Base-by-base conservation (phyloP, 495 filamentous ascomycete species). In the Podospora bellae-mahoneyi region DNA sequence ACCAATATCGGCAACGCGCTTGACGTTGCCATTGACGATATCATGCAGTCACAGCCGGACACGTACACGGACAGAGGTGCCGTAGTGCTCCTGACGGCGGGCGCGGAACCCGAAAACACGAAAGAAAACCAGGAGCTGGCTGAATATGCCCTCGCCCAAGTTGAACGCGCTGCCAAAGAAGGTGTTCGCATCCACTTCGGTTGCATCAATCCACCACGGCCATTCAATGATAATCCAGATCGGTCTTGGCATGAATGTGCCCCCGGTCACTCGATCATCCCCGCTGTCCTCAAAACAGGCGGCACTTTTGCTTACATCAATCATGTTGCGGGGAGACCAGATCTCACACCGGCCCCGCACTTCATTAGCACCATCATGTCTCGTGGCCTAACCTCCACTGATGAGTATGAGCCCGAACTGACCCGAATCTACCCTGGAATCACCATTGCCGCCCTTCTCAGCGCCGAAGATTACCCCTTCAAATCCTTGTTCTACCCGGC, bases 181-280 rank as follows among this genome's bases (percentile, higher is more conserved):
- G 73, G 69, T 56, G 71, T 75, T 53, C 67, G 73, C 32, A 68
- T 75, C 4, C 71, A 75, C 60, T 72, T 72, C 39, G 72, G 54
- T 2, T 73, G 73, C 53, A 66, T 73, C 64, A 68, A 64, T 69
- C 44, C 65, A n/a, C 64, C 65, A 0, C 20, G 30, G 26, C n/a
- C 32, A 15, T 6, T 48, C 4, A 7, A 27, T 1, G 15, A 34
- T 13, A 19, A 59, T 23, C 58, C 7, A 18, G 32, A 64, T 10
- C 18, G 3, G n/a, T 18, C n/a, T 4, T 66, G 61, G 67, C 13
- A 19, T 3, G 57, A 62, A 27, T 73, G 73, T 19, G 55, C 57
- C 2, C 66, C 66, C 13, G 65, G 65, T 20, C 34, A 68, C 34
- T 56, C 63, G 1, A 32, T 73, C 32, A 71, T 80, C 48, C 73